Base-by-base conservation (phyloP, 2,329 filamentous ascomycete genomes). In the Aspergillus pseudoglaucus region DNA sequence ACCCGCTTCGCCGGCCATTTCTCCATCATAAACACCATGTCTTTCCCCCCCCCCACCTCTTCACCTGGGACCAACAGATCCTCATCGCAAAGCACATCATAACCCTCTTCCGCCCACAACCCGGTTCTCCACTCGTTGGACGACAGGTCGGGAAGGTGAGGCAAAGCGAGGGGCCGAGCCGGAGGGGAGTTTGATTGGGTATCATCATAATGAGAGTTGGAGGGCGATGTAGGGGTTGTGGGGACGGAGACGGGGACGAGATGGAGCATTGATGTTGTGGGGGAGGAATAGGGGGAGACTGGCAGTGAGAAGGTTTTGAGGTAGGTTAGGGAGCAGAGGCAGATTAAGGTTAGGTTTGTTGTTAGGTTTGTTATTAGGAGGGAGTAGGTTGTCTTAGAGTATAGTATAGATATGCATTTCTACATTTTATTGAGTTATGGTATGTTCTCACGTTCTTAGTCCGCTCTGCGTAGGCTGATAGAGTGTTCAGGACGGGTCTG, bases 401-500 rank as follows among this genome's bases (percentile, higher is more conserved):
- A n/a, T 35, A 14, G 6, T 35, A 5, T 35, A 6, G 4, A 3
- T 35, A 14, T 35, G 7, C 3, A n/a, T 35, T 7, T n/a, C 6
- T 35, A 35, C 7, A 7, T 35, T 35, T 2, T 15, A n/a, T 15
- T 35, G 12, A n/a, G n/a, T 10, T 20, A 20, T 20, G 20, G 20
- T 20, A 65, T 79, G 74, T 79, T 67, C 70, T 75, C 75, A 59
- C 71, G 72, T 75, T 75, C 73, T 76, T 79, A 80, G 77, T 79
- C 77, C 73, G 70, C 67, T 69, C 67, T 68, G 70, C 73, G 67
- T 75, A 66, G 65, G 64, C 75, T 78, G 62, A 53, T 51, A 65
- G 67, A 68, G 59, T 51, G 49, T 59, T 44, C 58, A 63, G 60
- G 64, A 69, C 73, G 78, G 76, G 70, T 79, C 77, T 77, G 76